Evolutionary conservation across 148 eudicot species (phyloP), one percentile per base, ranked within the genome.

Genomic region (Mesembryanthemum crystallinum): DNA sequence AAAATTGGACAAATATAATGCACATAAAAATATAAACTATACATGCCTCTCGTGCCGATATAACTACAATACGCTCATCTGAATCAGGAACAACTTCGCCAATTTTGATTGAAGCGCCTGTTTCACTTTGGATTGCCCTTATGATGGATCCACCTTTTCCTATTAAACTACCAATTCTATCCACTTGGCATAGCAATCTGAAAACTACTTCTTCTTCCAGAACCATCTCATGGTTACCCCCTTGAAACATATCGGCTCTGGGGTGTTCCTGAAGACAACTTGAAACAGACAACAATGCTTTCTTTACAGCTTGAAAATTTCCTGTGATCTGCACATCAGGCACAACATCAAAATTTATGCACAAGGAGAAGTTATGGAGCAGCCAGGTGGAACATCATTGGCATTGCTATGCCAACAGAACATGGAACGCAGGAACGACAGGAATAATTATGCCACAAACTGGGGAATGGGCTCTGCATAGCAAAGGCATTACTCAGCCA

Each of bases 1-100:
- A 66, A 67, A n/a, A 71, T 27, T 49, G 61, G 57, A 71, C 29
- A 59, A 55, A 28, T 10, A 71, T 1, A 27, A 32, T 30, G 63
- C 35, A 30, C 45, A 61, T 27, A 60, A 21, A 27, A n/a, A 58
- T n/a, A 17, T 52, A 35, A 76, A 28, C 0, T 45, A 51, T 60
- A 81, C 89, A 78, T 86, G 78, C 92, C 92, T 88, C 91, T 72
- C 85, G 80, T 72, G 89, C 84, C 25, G 88, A 86, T 75, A 88
- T 83, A 64, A 78, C 60, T 37, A 88, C 89, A 51, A 88, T 72
- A 30, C 85, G 79, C 64, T 88, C 92, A 77, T 88, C 88, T 62
- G 82, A 80, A 74, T 86, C 89, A 42, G 86, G 77, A 69, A 78
- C 68, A 30, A 76, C 59, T 78, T 88, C 91, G 45, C 73, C 78